Percentiles rank a stretch among this genome's conserved stretches.
phyloP scores from a whole-genome alignment of 1,139 yeast genomes.

The Blastobotrys illinoisensis region DNA sequence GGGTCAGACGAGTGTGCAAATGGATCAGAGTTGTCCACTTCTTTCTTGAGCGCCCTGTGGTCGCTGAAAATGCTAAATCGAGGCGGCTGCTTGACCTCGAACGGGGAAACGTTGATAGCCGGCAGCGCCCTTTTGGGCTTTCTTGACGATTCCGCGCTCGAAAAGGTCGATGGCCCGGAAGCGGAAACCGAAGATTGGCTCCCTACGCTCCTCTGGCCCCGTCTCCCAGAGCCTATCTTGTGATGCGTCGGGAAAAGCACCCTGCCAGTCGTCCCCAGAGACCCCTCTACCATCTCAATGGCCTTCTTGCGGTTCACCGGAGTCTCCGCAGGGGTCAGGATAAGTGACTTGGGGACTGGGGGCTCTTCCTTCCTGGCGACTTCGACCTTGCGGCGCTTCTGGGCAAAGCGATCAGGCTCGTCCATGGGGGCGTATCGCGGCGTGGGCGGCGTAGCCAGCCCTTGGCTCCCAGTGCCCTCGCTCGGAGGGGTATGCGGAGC shows the following conservation, averaged over 20 bases:
- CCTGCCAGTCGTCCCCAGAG: constrained; percentile 14
- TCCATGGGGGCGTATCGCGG: constrained; percentile 35
- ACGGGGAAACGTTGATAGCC: constrained; percentile 8
- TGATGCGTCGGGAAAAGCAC: constrained; percentile 18
- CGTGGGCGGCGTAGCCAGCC: constrained; percentile 31
- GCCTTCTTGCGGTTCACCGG: constrained; percentile 21
- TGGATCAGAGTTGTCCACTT: constrained; percentile 17
- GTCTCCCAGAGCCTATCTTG: constrained; percentile 12
- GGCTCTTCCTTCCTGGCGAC: background rate
- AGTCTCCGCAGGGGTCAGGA: constrained; percentile 25
- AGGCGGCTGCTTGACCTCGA: constrained; percentile 3
- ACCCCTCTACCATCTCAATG: constrained; percentile 15
- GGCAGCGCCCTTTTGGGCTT: background rate
- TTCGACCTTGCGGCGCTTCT: constrained; percentile 7
- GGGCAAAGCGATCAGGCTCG: constrained; percentile 26
- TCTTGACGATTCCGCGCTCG: background rate
- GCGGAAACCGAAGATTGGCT: background rate
- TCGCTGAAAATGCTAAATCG: constrained; percentile 21
- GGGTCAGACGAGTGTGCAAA: constrained; percentile 8
- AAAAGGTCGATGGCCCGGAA: background rate
- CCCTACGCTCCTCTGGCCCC: background rate
- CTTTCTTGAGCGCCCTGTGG: constrained; percentile 20
- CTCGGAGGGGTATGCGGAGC: constrained; percentile 30
- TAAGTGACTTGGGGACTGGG: constrained; percentile 10
- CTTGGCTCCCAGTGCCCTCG: constrained; percentile 15